These are phyloP conservation scores for Rhynchospora breviuscula DNA, from an alignment of 176 grass and related monocot species.

Conservation along the genomic window DNA sequence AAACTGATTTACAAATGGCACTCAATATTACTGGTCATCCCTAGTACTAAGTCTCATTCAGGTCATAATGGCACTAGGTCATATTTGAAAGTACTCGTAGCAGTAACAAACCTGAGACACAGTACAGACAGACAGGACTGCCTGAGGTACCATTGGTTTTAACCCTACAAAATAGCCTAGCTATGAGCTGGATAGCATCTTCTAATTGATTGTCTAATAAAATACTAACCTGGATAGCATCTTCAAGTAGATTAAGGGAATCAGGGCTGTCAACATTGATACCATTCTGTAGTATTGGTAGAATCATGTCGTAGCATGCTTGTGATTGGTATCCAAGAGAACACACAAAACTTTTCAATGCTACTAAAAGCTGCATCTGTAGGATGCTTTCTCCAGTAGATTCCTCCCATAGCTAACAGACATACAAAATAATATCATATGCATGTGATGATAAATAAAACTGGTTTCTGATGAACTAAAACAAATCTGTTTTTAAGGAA, in stretches of 20 bases:
- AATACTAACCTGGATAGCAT: conserved; percentile 74
- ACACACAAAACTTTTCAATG: conserved; percentile 76
- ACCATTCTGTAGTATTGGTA: conserved; percentile 79
- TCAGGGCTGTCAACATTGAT: conserved; percentile 83
- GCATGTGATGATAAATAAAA: conserved; percentile 30
- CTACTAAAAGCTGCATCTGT: conserved; percentile 84
- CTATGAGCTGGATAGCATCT: neutral
- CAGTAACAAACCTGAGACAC: neutral
- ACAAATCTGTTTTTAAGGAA: neutral
- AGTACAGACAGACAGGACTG: neutral
- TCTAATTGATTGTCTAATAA: neutral
- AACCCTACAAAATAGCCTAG: neutral
- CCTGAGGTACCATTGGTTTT: neutral
- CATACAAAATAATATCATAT: conserved; percentile 27
- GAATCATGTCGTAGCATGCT: conserved; percentile 79
- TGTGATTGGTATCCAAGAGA: conserved; percentile 80
- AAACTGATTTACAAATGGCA: neutral
- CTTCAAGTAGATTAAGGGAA: conserved; percentile 99
- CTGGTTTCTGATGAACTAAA: neutral
- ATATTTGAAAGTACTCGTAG: neutral
- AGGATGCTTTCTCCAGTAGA: conserved; percentile 90
- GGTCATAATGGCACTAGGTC: neutral
- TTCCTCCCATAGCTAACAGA: conserved; percentile 81
- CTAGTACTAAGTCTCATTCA: conserved; percentile 1
- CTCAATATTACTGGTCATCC: neutral